Conservation (phyloP, 805 yeast genomes). For the Metschnikowia baotianmanensis region DNA sequence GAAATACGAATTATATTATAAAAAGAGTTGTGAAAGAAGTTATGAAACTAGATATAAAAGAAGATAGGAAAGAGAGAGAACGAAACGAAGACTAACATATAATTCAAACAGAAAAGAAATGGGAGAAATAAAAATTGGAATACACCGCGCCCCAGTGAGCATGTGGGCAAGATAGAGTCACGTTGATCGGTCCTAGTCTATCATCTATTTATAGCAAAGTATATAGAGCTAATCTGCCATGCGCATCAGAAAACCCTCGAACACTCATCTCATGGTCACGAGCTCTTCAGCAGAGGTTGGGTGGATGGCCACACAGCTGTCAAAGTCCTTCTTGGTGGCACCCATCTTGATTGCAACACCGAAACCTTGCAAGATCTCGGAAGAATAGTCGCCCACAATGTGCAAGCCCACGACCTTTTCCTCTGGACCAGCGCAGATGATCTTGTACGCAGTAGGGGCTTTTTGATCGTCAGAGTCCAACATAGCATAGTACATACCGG, state of each 20-base stretch:
- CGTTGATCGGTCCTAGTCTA: slow-evolving; percentile 8
- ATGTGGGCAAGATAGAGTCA: too few species aligned
- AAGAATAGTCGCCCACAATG: slow-evolving; percentile 83
- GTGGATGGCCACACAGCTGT: slow-evolving; percentile 94
- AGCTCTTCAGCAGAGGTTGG: slow-evolving; percentile 98
- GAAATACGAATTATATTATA: too few species aligned
- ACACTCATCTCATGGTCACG: slow-evolving; percentile 63
- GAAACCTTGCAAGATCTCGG: slow-evolving; percentile 96
- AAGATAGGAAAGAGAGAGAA: not conserved
- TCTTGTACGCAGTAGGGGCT: slow-evolving; percentile 83
- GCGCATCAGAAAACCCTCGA: not conserved
- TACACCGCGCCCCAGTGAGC: too few species aligned
- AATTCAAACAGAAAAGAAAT: too few species aligned
- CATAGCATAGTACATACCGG: slow-evolving; percentile 92
- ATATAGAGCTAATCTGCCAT: slow-evolving; percentile 4
- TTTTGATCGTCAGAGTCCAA: slow-evolving; percentile 59
- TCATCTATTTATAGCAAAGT: slow-evolving; percentile 1
- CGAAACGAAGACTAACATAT: not conserved
- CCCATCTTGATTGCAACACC: slow-evolving; percentile 99
- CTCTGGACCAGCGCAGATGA: slow-evolving; percentile 71
- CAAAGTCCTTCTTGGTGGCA: slow-evolving; percentile 95
- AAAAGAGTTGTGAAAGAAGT: too few species aligned
- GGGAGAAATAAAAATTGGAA: too few species aligned
- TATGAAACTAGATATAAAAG: too few species aligned
- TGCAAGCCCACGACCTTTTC: slow-evolving; percentile 97